Evolutionary conservation across 2,329 filamentous ascomycete genomes (phyloP).

Genomic region (Drechslera avenae): DNA sequence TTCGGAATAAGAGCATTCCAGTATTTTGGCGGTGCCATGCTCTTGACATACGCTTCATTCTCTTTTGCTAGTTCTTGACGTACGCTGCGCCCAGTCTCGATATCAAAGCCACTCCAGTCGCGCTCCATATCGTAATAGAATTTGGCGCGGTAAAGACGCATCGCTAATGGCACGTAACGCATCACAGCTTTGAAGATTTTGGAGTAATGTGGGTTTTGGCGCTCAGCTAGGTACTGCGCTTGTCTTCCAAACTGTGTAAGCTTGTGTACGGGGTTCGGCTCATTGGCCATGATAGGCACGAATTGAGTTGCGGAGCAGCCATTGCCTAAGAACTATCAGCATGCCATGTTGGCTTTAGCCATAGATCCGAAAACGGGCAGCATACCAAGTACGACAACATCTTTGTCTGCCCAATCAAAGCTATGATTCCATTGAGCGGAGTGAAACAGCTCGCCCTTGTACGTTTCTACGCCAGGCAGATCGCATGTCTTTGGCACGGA

Average conservation of each 20-base stretch:
- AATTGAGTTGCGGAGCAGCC: constrained; percentile 57
- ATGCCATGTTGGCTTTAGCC: background rate
- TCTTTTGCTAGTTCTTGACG: constrained; percentile 46
- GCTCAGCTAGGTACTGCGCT: constrained; percentile 56
- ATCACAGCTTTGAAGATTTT: constrained; percentile 51
- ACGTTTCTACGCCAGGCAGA: constrained; percentile 54
- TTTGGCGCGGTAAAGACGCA: constrained; percentile 52
- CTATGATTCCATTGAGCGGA: constrained; percentile 52
- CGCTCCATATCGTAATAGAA: constrained; percentile 53
- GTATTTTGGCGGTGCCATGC: constrained; percentile 52
- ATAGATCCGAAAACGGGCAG: background rate
- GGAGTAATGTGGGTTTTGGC: constrained; percentile 52
- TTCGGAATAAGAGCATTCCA: constrained; percentile 52
- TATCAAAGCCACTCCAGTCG: constrained; percentile 52
- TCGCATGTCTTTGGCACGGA: constrained; percentile 44
- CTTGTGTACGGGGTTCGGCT: constrained; percentile 44
- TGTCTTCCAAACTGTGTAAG: constrained; percentile 58
- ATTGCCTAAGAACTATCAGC: constrained; percentile 43
- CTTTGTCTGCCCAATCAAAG: constrained; percentile 55
- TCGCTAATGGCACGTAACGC: constrained; percentile 53
- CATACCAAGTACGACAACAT: constrained; percentile 39
- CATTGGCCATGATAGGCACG: constrained; percentile 51
- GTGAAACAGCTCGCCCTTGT: constrained; percentile 47
- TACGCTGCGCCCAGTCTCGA: constrained; percentile 46
- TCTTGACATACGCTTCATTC: constrained; percentile 52